Conservation (phyloP, 768 basidiomycete genomes). For the Glaciozyma antarctica region DNA sequence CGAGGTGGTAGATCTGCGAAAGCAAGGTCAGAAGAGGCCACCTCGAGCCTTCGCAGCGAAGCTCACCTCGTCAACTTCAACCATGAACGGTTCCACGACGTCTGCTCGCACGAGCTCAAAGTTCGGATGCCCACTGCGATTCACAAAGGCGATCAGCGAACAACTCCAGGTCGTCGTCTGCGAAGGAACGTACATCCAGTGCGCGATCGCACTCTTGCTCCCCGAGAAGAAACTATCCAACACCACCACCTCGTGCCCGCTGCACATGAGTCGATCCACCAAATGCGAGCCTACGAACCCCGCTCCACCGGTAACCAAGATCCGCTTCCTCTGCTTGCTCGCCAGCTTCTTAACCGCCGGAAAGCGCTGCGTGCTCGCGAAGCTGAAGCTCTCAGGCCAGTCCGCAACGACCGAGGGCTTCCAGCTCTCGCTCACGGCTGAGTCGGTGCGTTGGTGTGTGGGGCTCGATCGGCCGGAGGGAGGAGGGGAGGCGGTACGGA, state of each 20-base stretch:
- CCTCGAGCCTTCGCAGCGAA: background rate
- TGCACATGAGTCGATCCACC: conserved; percentile 89
- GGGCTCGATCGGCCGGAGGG: conserved; percentile 38
- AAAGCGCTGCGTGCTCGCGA: conserved; percentile 80
- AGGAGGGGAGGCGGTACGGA: conserved; percentile 40
- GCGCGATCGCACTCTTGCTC: conserved; percentile 87
- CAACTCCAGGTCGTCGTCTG: background rate
- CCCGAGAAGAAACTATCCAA: conserved; percentile 99
- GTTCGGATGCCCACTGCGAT: conserved; percentile 74
- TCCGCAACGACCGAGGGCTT: conserved; percentile 4
- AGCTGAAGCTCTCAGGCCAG: conserved; percentile 46
- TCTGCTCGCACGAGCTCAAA: conserved; percentile 98
- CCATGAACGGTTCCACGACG: conserved; percentile 93
- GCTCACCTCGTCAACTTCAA: conserved; percentile 73
- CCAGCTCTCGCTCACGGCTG: conserved; percentile 52
- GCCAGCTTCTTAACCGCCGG: conserved; percentile 83
- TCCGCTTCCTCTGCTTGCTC: conserved; percentile 66
- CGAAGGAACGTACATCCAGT: conserved; percentile 53
- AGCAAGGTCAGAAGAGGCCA: conserved; percentile 18
- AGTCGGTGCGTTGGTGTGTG: conserved; percentile 32
- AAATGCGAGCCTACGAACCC: conserved; percentile 99
- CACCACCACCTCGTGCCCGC: conserved; percentile 67
- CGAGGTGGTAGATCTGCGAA: conserved; percentile 92
- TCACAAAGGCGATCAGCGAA: background rate
- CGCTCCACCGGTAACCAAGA: conserved; percentile 92